Percentiles rank a stretch among this genome's conserved stretches.
These are phyloP conservation scores for Trichophyton rubrum DNA, from an alignment of 2,329 filamentous ascomycete genomes.

Conservation along the genomic window DNA sequence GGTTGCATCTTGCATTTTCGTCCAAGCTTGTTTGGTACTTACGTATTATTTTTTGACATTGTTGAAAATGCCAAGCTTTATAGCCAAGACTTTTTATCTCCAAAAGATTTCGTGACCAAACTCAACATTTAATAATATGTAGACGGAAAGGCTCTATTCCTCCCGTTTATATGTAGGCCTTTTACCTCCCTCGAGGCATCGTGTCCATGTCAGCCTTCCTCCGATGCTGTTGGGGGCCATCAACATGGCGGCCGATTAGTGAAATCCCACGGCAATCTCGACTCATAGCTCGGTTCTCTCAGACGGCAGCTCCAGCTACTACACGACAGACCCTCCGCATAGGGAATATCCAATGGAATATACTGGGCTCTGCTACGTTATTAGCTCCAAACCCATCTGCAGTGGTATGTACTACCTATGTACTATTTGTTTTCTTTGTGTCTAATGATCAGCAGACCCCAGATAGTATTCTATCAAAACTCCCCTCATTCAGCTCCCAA, in stretches of 20 bases:
- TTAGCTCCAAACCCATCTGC: constrained; percentile 6
- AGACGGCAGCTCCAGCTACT: background rate
- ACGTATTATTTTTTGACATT: too few species aligned
- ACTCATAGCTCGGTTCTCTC: background rate
- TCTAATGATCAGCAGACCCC: background rate
- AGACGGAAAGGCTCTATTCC: background rate
- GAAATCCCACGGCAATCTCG: background rate
- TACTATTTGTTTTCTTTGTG: background rate
- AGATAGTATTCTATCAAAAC: constrained; percentile 1
- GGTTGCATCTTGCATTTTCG: too few species aligned
- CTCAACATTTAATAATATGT: background rate
- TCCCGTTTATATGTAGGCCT: background rate
- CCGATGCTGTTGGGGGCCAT: constrained; percentile 4
- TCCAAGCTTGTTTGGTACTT: too few species aligned
- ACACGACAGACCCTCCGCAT: background rate
- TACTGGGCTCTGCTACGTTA: constrained; percentile 7
- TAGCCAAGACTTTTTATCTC: background rate
- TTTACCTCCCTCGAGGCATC: background rate
- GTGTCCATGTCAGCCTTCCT: constrained; percentile 6
- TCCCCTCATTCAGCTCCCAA: background rate
- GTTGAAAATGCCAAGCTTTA: background rate
- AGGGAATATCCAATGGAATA: background rate
- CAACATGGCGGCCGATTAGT: background rate
- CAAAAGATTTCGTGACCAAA: background rate
- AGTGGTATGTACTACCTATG: constrained; percentile 2